Conservation (phyloP, 192 early-diverging fungal genomes). For the Spizellomyces sp. region DNA sequence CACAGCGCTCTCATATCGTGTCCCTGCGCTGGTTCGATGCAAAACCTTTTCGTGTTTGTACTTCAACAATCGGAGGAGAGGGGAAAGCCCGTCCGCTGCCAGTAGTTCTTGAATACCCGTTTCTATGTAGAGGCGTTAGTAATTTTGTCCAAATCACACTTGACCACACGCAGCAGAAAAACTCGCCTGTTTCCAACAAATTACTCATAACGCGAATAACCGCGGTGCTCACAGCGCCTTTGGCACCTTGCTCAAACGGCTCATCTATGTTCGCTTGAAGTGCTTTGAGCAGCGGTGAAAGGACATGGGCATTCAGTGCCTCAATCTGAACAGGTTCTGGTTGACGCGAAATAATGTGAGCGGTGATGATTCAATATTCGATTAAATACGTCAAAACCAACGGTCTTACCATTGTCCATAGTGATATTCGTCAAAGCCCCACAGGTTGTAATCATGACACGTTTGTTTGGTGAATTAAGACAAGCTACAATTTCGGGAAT, state of each 20-base stretch:
- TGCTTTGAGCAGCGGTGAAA: conserved; percentile 23
- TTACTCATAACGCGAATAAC: conserved; percentile 40
- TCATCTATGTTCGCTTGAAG: conserved; percentile 25
- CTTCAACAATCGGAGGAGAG: conserved; percentile 32
- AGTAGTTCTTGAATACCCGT: conserved; percentile 40
- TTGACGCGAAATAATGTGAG: background rate
- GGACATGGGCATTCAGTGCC: conserved; percentile 18
- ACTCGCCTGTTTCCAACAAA: conserved; percentile 40
- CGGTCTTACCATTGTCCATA: conserved; percentile 52
- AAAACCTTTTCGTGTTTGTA: conserved; percentile 35
- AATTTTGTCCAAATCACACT: background rate
- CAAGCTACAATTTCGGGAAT: conserved; percentile 25
- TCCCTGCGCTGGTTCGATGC: background rate
- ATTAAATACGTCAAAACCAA: background rate
- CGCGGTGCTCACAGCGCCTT: conserved; percentile 3
- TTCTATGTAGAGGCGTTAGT: conserved; percentile 21
- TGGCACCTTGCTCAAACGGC: background rate
- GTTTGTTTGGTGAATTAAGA: conserved; percentile 24
- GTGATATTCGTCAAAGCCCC: conserved; percentile 49
- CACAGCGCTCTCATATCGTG: conserved; percentile 30
- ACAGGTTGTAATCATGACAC: conserved; percentile 37
- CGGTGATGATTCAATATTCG: background rate
- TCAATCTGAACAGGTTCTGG: conserved; percentile 46
- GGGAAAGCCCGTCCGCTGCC: conserved; percentile 19
- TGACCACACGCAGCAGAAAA: background rate